Base-by-base conservation (phyloP, 495 filamentous ascomycete genomes). In the Annulohypoxylon maeteangense region DNA sequence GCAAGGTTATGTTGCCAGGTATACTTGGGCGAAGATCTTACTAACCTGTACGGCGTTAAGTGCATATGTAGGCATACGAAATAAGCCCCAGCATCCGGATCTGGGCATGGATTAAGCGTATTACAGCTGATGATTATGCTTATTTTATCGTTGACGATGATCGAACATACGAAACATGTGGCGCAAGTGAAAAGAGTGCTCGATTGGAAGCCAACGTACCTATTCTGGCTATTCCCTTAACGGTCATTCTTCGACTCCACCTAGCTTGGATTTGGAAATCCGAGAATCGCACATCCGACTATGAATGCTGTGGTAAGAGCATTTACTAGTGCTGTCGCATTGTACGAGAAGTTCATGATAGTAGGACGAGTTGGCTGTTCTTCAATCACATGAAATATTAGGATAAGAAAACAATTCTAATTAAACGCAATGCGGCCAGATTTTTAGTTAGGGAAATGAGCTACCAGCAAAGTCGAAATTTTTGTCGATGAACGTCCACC, bases 51-150 rank as follows among this genome's bases (percentile, higher is more conserved):
- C 23, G 25, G 20, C 48, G 48, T 16, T 31, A 29, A 25, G 48
- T 7, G 25, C 48, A 53, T 7, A 53, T 53, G 23, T 29, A 53
- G 48, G 12, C 48, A 53, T 53, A 53, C 48, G 25, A 53, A 53
- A 31, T 53, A 53, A 53, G 48, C 11, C 12, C 48, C 29, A 20
- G 16, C 29, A 54, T 54, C 50, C 29, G 50, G 50, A 54, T 54
- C 50, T 18, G 50, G 29, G 14, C 27, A 54, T 18, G 50, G 27
- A 54, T 54, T 31, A 53, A 53, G 25, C 48, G 22, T 53, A 53
- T 25, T 31, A 25, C 27, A 54, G 47, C 27, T 54, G 50, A 31
- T 20, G 14, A 18, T 29, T 34, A 34, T 54, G 25, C 50, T 54
- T 54, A 20, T 54, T 54, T 34, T 54, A 29, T 54, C 27, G 29